phyloP scores from a whole-genome alignment of 1,284 basidiomycete species.

The Bjerkandera adusta region DNA sequence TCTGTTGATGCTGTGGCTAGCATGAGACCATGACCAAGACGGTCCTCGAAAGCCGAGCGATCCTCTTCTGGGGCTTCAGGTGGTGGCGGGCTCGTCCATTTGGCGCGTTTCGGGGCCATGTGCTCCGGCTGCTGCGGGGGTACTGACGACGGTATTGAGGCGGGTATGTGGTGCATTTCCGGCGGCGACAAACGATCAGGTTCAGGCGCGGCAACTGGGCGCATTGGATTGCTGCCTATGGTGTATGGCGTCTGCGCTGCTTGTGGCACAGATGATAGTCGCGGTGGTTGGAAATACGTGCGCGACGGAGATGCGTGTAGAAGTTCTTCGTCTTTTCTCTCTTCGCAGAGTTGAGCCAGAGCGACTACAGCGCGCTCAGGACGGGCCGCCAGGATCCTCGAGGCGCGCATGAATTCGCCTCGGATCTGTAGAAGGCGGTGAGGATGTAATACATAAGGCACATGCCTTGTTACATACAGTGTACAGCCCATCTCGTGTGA shows the following conservation, averaged over 20 bases:
- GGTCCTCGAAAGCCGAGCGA: constrained; percentile 61
- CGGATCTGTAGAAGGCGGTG: constrained; percentile 69
- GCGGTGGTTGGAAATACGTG: constrained; percentile 50
- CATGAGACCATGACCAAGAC: constrained; percentile 60
- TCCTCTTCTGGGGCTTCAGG: constrained; percentile 68
- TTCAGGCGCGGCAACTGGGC: constrained; percentile 41
- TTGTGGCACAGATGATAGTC: constrained; percentile 54
- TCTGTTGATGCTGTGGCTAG: constrained; percentile 64
- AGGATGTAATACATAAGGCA: not conserved
- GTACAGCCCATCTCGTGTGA: constrained; percentile 95
- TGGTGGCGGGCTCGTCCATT: constrained; percentile 83
- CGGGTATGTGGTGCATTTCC: constrained; percentile 15
- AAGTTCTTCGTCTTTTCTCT: constrained; percentile 62
- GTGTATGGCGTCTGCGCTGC: constrained; percentile 59
- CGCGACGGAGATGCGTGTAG: constrained; percentile 43
- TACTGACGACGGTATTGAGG: constrained; percentile 20
- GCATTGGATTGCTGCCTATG: constrained; percentile 57
- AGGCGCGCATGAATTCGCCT: constrained; percentile 97
- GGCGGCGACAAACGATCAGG: constrained; percentile 26
- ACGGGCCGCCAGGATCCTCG: constrained; percentile 74
- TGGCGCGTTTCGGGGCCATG: constrained; percentile 73
- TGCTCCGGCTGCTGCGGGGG: constrained; percentile 47
- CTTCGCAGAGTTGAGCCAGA: constrained; percentile 82
- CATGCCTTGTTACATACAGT: constrained; percentile 52
- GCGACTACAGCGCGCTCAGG: constrained; percentile 82